phyloP scores from a whole-genome alignment of 108 stramenopile genomes.

The Cylindrotheca fusiformis region DNA sequence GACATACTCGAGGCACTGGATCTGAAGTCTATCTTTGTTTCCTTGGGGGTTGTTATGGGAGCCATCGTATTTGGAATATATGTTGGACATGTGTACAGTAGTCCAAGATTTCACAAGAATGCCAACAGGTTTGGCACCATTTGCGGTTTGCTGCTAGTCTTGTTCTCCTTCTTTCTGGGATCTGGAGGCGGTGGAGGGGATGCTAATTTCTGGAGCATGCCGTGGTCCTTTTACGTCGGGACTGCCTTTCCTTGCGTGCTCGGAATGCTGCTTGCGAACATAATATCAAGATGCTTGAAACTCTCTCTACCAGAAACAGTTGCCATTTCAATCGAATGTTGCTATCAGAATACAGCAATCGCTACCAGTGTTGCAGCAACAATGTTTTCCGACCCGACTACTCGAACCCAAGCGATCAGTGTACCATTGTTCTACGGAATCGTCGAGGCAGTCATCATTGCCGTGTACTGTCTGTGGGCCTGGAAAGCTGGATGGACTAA shows the following conservation, averaged over 20 bases:
- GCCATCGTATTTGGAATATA: slow-evolving; percentile 69
- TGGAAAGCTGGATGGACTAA: slow-evolving; percentile 83
- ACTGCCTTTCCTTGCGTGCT: slow-evolving; percentile 61
- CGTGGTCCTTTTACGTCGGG: slow-evolving; percentile 74
- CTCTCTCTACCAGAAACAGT: slow-evolving; percentile 74
- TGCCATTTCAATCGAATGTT: slow-evolving; percentile 81
- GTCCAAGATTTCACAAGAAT: slow-evolving; percentile 52
- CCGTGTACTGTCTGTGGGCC: slow-evolving; percentile 59
- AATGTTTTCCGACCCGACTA: slow-evolving; percentile 63
- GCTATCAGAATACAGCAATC: slow-evolving; percentile 87
- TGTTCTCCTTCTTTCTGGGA: slow-evolving; percentile 61
- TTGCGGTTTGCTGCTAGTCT: slow-evolving; percentile 62
- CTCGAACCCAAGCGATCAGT: slow-evolving; percentile 64
- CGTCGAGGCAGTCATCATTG: slow-evolving; percentile 65
- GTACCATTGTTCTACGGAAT: slow-evolving; percentile 82
- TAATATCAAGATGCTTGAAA: slow-evolving; percentile 41
- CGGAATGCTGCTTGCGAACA: slow-evolving; percentile 59
- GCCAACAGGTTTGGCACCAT: slow-evolving; percentile 72
- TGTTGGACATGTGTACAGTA: slow-evolving; percentile 49
- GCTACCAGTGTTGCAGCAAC: slow-evolving; percentile 78
- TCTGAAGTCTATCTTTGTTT: slow-evolving; percentile 65
- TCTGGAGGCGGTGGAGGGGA: slow-evolving; percentile 54
- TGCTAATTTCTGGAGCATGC: slow-evolving; percentile 40
- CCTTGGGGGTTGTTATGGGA: slow-evolving; percentile 63
- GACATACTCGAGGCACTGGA: slow-evolving; percentile 61